Evolutionary conservation across 495 filamentous ascomycete genomes (phyloP).

Genomic region (Lepraria neglecta): DNA sequence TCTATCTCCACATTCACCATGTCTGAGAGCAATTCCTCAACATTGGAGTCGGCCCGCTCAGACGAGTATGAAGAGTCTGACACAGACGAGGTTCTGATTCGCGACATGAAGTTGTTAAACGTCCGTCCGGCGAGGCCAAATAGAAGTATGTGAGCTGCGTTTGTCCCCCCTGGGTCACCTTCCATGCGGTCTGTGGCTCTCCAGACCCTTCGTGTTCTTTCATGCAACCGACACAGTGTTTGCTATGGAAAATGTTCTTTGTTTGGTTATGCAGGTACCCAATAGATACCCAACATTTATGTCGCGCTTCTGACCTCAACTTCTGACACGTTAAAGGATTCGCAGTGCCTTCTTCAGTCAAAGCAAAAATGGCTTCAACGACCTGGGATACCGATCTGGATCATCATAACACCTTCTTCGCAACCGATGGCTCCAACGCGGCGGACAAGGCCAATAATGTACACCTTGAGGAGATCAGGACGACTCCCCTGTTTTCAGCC

Average conservation of each 20-base stretch:
- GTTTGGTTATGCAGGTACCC: not conserved
- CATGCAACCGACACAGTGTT: slow-evolving; percentile 1
- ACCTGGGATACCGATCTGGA: slow-evolving; percentile 11
- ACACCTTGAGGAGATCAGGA: slow-evolving; percentile 14
- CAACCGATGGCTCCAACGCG: not conserved
- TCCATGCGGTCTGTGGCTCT: too few species aligned
- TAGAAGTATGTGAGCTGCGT: not conserved
- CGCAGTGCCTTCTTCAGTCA: not conserved
- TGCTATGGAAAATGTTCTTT: not conserved
- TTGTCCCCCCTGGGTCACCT: too few species aligned
- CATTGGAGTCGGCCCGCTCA: not conserved
- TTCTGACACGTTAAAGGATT: not conserved
- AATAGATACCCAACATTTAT: too few species aligned
- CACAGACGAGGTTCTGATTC: not conserved
- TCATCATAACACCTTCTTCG: slow-evolving; percentile 13
- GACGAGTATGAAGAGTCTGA: not conserved
- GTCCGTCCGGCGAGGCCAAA: not conserved
- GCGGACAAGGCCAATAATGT: not conserved
- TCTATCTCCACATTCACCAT: not conserved
- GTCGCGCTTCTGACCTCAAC: not conserved
- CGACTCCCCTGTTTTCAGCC: slow-evolving; percentile 20
- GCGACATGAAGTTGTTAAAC: not conserved
- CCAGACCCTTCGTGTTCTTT: not conserved
- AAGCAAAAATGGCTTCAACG: slow-evolving; percentile 8
- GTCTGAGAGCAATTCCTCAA: not conserved